These are phyloP conservation scores for Phellinidium pouzarii DNA, from an alignment of 1,284 basidiomycete genomes.

Conservation along the genomic window DNA sequence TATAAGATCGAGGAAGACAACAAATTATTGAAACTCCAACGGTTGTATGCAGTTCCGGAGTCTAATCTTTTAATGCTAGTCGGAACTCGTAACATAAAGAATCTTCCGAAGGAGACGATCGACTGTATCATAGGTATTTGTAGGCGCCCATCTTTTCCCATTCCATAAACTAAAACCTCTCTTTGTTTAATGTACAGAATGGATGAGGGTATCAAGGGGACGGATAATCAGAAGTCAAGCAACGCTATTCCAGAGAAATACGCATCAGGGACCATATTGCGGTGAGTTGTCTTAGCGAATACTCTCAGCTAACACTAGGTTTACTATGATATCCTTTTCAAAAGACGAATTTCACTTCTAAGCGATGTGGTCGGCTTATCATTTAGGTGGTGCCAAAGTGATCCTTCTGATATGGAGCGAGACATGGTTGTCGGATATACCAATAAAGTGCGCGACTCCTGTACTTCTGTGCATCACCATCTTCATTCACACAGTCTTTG, in stretches of 20 bases:
- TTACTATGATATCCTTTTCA: no score
- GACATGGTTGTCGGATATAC: neutral
- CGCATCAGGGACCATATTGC: no score
- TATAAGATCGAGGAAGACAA: neutral
- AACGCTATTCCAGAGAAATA: no score
- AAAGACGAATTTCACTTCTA: no score
- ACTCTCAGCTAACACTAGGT: no score
- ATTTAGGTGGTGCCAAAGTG: no score
- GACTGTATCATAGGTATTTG: conserved; percentile 17
- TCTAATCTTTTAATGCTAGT: conserved; percentile 10
- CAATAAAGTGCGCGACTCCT: neutral
- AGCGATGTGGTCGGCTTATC: no score
- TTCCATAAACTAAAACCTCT: neutral
- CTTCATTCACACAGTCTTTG: neutral
- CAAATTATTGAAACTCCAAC: neutral
- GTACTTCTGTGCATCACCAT: no score
- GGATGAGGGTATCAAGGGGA: neutral
- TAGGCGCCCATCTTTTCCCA: neutral
- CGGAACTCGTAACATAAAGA: conserved; percentile 6
- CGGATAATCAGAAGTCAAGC: no score
- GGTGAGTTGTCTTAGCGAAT: no score
- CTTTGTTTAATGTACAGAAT: conserved; percentile 1
- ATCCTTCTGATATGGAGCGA: neutral
- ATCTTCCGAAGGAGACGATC: conserved; percentile 6
- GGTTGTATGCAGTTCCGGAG: conserved; percentile 12